phyloP scores from a whole-genome alignment of 1,139 yeast genomes.

The Meyerozyma sp. region DNA sequence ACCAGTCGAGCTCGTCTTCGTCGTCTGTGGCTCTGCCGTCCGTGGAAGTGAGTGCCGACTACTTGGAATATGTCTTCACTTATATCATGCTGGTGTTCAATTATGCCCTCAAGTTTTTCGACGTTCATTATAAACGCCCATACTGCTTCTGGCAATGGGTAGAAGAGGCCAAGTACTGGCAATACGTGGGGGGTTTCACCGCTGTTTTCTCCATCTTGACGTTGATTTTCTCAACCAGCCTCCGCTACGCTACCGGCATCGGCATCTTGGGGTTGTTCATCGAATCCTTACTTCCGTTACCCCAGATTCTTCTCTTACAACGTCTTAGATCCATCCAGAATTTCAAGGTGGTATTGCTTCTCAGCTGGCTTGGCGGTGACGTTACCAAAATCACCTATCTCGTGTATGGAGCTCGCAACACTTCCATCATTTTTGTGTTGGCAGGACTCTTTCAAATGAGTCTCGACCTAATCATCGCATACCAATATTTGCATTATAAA shows the following conservation, averaged over 20 bases:
- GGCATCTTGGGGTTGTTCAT: conserved; percentile 72
- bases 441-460: conserved; percentile 82
- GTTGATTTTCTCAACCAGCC: conserved; percentile 31
- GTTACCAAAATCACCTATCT: conserved; percentile 69
- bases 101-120: conserved; percentile 54
- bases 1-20: conserved; percentile 7
- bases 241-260: conserved; percentile 48
- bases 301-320: conserved; percentile 73
- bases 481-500: conserved; percentile 61
- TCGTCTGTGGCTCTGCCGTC: conserved; percentile 4
- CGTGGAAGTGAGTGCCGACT: not conserved
- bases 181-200: conserved; percentile 50
- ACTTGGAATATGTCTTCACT: conserved; percentile 14
- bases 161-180: conserved; percentile 59
- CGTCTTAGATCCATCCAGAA: conserved; percentile 70
- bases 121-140: conserved; percentile 64
- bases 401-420: conserved; percentile 63
- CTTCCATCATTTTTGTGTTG: conserved; percentile 62
- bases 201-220: conserved; percentile 39
- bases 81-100: conserved; percentile 12
- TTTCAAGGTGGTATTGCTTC: conserved; percentile 65
- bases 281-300: conserved; percentile 82
- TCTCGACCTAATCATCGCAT: conserved; percentile 70
- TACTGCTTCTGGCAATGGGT: conserved; percentile 85
- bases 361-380: conserved; percentile 91